Base-by-base conservation (phyloP, 1,139 yeast genomes). In the Pichia sp. region DNA sequence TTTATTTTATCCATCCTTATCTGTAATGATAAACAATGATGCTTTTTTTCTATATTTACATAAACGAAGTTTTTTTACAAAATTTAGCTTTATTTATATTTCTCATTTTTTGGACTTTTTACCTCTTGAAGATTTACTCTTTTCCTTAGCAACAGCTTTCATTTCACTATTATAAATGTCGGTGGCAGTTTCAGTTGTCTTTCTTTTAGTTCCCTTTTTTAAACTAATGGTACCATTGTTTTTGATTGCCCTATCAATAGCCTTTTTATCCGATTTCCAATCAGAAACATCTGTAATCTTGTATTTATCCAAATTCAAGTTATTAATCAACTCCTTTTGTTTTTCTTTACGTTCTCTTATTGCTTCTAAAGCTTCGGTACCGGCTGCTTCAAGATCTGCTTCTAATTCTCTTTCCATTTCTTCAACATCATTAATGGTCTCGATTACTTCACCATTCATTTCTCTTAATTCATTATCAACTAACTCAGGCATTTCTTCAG, bases 241-340 rank as follows among this genome's bases (percentile, higher is more conserved):
- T 36, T 58, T 57, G 25, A 56, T 60, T 3, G 66, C 68, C 34
- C 67, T 61, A 16, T 70, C 68, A n/a, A 80, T 82, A 20, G 85
- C 82, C 54, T 81, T 86, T 48, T 78, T 76, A 43, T 74, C 73
- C 68, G 80, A 75, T n/a, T 41, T 42, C 49, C 84, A 92, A 35
- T 80, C 87, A 26, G 66, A 75, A 53, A 82, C 84, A 40, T 82
- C 90, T 39, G 86, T 81, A 55, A 92, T 89, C 40, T 92, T 87
- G 57, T 90, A 94, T 63, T 85, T 85, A 52, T 85, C 81, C 61
- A 92, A 70, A 55, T 90, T 87, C 53, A 92, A 72, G 1, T 97
- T 80, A 59, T 87, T 82, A 60, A 94, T 89, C 55, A 94, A 69
- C 62, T 89, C 97, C 54, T 79, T 76, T 67, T 90, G 97, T 64